Evolutionary conservation across 1,139 yeast species (phyloP).

Genomic region (Yamadazyma oceani): DNA sequence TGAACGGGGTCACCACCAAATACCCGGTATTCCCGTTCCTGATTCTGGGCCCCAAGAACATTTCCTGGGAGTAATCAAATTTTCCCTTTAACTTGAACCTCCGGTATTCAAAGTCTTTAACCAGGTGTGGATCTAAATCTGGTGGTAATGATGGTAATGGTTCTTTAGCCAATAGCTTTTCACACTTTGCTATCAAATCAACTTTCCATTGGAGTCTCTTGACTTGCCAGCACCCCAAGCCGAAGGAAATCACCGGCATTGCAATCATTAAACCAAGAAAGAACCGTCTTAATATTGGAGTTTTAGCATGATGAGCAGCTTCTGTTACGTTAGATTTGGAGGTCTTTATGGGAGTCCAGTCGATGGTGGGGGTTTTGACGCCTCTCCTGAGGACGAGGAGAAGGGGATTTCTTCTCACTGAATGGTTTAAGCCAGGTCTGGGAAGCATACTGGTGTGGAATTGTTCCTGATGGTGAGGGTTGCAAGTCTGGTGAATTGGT

Average conservation of each 20-base stretch:
- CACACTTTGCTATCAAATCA: conserved; percentile 78
- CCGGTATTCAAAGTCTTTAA: conserved; percentile 77
- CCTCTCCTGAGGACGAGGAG: conserved; percentile 16
- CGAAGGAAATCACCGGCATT: conserved; percentile 87
- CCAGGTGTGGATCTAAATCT: conserved; percentile 51
- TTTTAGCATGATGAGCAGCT: conserved; percentile 40
- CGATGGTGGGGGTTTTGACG: conserved; percentile 70
- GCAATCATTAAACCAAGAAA: conserved; percentile 64
- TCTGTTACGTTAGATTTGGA: conserved; percentile 45
- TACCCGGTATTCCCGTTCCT: conserved; percentile 79
- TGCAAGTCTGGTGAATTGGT: too few relatives aligned
- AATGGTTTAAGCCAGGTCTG: too few relatives aligned
- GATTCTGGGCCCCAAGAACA: conserved; percentile 89
- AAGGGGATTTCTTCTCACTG: too few relatives aligned
- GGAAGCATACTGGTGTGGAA: too few relatives aligned
- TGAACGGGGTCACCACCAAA: conserved; percentile 77
- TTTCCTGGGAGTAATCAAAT: conserved; percentile 82
- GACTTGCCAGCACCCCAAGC: conserved; percentile 93
- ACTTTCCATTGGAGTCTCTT: conserved; percentile 85
- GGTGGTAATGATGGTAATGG: conserved; percentile 70
- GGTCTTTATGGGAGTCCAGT: conserved; percentile 78
- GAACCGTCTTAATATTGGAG: conserved; percentile 44
- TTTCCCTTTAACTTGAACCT: conserved; percentile 71
- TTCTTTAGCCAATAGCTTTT: conserved; percentile 71
- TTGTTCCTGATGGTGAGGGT: conserved; percentile 1